phyloP scores from a whole-genome alignment of 169 alveolate species.

The Babesia gibsoni region DNA sequence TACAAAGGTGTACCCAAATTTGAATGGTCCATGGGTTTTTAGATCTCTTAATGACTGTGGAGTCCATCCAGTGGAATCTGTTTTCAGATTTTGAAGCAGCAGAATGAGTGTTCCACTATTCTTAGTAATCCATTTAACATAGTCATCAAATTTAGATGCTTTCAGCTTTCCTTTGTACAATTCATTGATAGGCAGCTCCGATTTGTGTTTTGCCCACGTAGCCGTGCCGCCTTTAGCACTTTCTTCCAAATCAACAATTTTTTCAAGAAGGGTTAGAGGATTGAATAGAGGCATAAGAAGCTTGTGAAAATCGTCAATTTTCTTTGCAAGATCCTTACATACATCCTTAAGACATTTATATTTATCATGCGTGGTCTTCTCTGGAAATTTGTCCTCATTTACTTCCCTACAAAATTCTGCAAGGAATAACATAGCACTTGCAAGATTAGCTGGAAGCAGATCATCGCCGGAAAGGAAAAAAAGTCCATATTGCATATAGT shows the following conservation, averaged over 20 bases:
- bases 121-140: background rate
- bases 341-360: too few relatives aligned
- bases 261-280: too few relatives aligned
- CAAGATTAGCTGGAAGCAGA: background rate
- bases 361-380: background rate
- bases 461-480: background rate
- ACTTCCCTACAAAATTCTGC: background rate
- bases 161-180: background rate
- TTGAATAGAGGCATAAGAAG: background rate
- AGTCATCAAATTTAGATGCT: background rate
- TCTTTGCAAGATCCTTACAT: background rate
- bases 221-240: background rate
- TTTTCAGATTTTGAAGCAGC: background rate
- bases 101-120: background rate
- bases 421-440: background rate
- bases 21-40: background rate
- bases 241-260: background rate
- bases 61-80: background rate
- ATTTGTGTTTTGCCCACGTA: too few relatives aligned
- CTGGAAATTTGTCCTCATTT: background rate
- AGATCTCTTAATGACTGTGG: background rate
- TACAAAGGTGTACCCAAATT: too few relatives aligned
- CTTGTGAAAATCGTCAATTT: background rate
- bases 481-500: background rate
- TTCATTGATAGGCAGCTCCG: background rate